Evolutionary conservation across 1,284 basidiomycete species (phyloP), one percentile per base, ranked within the genome.

Genomic region (Marasmius sp.): DNA sequence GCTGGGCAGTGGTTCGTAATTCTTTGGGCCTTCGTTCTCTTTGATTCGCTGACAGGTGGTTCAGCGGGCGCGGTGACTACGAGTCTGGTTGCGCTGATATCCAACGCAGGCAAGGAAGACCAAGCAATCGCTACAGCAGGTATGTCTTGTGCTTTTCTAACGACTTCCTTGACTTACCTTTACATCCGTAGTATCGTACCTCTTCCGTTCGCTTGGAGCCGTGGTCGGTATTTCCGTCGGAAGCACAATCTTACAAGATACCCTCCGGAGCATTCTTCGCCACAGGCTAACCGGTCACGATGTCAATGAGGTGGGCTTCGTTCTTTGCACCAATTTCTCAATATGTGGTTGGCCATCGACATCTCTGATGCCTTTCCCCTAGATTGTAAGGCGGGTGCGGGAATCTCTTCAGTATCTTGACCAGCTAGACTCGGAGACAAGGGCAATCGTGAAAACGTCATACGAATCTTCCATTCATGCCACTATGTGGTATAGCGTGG

Each of bases 111-210:
- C 0, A 75, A 78, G 18, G 77, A 73, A 48, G 83, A 87, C 67
- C 86, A 88, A 67, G 86, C 86, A 3, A 82, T 87, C 38, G 85
- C 85, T 0, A 88, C 85, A 3, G 85, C 86, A 38, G 82, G 85
- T 84, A 45, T 20, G 78, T 66, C 4, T 33, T 27, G 18, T 34
- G 11, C 9, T 41, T 18, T 50, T 9, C 36, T 7, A 9, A 18
- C 2, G 11, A 7, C 59, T 10, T 41, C 41, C 50, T 8, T 22
- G 39, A 6, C 38, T n/a, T 22, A 43, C 14, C 14, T 22, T n/a
- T 20, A 33, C 8, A 3, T 34, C 41, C 11, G 45, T 27, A 86
- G 86, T 84, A 1, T 86, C 85, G 0, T 87, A 87, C 67, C 81
- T 88, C 37, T 87, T 86, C 76, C 83, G 86, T 37, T 86, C 85